Percentiles rank a stretch among this genome's conserved stretches.
phyloP scores from a whole-genome alignment of 495 filamentous ascomycete species.

The Penicillium malachiteum region DNA sequence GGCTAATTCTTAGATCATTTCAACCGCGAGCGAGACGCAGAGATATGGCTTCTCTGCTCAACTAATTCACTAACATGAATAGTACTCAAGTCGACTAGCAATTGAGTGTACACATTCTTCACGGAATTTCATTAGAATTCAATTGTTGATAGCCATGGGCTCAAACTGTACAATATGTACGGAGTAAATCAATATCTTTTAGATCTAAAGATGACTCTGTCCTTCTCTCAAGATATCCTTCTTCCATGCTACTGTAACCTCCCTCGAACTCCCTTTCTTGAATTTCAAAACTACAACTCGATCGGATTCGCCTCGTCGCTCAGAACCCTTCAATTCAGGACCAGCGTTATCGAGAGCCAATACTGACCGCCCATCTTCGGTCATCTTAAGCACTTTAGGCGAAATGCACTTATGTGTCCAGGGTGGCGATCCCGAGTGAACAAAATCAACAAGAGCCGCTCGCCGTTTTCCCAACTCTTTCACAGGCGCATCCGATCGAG shows the following conservation, averaged over 20 bases:
- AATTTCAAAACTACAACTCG: conserved; percentile 72
- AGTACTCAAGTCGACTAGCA: too few relatives aligned
- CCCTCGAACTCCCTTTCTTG: conserved; percentile 51
- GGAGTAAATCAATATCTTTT: neutral
- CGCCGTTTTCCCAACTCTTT: conserved; percentile 51
- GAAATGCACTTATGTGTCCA: conserved; percentile 81
- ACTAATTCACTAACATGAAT: too few relatives aligned
- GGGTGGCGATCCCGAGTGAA: conserved; percentile 53
- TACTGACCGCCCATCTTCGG: conserved; percentile 58
- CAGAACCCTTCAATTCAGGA: conserved; percentile 61
- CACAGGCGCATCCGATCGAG: conserved; percentile 30
- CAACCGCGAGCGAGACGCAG: too few relatives aligned
- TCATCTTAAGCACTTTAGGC: conserved; percentile 57
- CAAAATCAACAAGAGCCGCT: conserved; percentile 55
- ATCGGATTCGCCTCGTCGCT: conserved; percentile 66
- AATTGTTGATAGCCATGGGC: too few relatives aligned
- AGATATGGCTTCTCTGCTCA: too few relatives aligned
- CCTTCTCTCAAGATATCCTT: conserved; percentile 45
- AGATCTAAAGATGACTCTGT: conserved; percentile 29
- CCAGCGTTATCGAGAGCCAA: conserved; percentile 71
- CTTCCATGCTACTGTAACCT: conserved; percentile 54
- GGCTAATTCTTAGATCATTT: too few relatives aligned
- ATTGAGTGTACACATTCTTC: too few relatives aligned
- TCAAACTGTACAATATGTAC: neutral
- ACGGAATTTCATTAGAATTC: neutral